Base-by-base conservation (phyloP, 2,329 filamentous ascomycete species). In the Penicillium fuscoglaucum region DNA sequence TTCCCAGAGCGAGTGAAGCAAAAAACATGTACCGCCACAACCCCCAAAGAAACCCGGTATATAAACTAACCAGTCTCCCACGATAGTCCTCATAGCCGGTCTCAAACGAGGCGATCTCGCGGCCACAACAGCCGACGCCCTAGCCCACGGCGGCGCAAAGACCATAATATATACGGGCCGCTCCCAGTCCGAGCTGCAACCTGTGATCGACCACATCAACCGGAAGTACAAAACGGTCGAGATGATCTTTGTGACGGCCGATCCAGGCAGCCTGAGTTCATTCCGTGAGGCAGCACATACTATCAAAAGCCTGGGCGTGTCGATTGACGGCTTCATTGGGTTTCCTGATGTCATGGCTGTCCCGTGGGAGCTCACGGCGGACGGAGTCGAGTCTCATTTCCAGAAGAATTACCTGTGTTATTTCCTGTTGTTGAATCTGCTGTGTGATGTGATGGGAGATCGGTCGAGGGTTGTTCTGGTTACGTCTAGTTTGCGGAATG, bases 121-220 rank as follows among this genome's bases (percentile, higher is more conserved):
- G 9, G 66, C 65, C 19, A 63, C 63, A 43, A 70, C 66, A 1
- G 72, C 69, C 7, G 61, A 70, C 8, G 61, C 64, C 43, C 66
- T 73, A 21, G 67, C 71, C 5, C 60, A 67, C 45, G 67, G 59
- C 37, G 60, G 66, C 8, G 69, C 72, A 21, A 64, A 60, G 17
- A 65, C 61, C 28, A 60, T 74, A 31, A 68, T 73, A 41, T 68
- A 70, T 50, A 63, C 70, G 6, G 71, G 70, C 40, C 63, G 61
- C 29, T 68, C 67, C 3, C 62, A 66, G 40, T 28, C 52, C 10
- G 67, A 69, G n/a, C 48, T 68, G 4, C 65, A 72, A 40, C 60
- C 66, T 0, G 57, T 69, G 52, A 66, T 71, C 31, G 61, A 68
- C 31, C 59, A 64, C 12, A 61, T 68, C 29, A 65, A 63, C 48